phyloP scores from a whole-genome alignment of 148 eudicot genomes.

The Hydrangea macrophylla region DNA sequence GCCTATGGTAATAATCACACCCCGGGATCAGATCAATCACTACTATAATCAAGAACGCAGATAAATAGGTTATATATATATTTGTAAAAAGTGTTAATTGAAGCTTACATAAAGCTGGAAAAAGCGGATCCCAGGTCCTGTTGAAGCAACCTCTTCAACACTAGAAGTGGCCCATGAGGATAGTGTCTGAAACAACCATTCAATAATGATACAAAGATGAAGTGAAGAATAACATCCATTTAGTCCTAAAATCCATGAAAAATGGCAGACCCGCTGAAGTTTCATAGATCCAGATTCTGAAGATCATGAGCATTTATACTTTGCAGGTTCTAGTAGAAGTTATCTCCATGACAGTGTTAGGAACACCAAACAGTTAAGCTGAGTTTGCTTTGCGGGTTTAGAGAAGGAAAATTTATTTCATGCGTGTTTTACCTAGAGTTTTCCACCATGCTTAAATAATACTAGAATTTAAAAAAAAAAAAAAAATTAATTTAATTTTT shows the following conservation, averaged over 20 bases:
- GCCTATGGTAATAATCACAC: not conserved
- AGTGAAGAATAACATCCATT: not conserved
- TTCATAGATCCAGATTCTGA: not conserved
- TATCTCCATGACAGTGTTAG: too few species aligned
- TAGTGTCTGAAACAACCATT: conserved; percentile 66
- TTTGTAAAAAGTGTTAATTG: not conserved
- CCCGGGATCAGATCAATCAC: not conserved
- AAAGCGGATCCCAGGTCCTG: conserved; percentile 98
- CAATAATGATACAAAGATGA: not conserved
- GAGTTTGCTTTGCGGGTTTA: too few species aligned
- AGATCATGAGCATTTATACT: not conserved
- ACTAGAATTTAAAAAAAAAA: too few species aligned
- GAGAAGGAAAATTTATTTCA: too few species aligned
- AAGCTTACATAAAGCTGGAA: conserved; percentile 95
- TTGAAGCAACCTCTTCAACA: conserved; percentile 98
- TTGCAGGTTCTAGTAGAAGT: not conserved
- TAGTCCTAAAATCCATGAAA: not conserved
- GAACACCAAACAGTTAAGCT: too few species aligned
- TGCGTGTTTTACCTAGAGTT: too few species aligned
- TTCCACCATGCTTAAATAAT: too few species aligned
- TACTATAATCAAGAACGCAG: not conserved
- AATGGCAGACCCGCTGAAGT: not conserved
- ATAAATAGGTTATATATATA: too few species aligned
- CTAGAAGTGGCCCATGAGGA: conserved; percentile 99
- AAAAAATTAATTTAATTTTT: too few species aligned